Base-by-base conservation (phyloP, 2,329 filamentous ascomycete species). In the Zymoseptoria ardabiliae region DNA sequence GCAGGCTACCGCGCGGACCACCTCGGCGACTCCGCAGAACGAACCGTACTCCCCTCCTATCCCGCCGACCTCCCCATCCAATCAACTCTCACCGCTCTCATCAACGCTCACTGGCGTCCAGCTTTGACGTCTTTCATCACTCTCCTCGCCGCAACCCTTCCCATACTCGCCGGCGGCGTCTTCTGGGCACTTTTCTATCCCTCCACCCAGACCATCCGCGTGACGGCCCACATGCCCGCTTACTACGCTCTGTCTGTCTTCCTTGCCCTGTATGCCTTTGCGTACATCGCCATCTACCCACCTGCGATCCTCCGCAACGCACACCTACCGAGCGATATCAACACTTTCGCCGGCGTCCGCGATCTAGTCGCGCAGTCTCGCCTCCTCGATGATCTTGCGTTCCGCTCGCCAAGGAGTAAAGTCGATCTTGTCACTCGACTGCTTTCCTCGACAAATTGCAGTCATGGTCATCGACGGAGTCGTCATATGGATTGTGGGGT, bases 291-390 rank as follows among this genome's bases (percentile, higher is more conserved):
- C 17, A 53, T 23, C 51, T 53, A 28, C 13, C 51, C 22, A 19
- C 22, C 51, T 53, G n/a, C 92, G 55, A 83, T 82, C 50, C 60
- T 62, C 25, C 59, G 60, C 54, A 58, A 58, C 54, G 17, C 51
- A 10, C 73, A 92, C 22, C 65, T 85, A n/a, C 81, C 5, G 78
- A 91, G 55, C 70, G 67, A 55, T 56, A 83, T 5, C 75, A 83
- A 81, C 61, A 90, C 83, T 53, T 79, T 95, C 19, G 88, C 89
- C 1, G 90, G 92, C 71, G 79, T 92, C 21, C 82, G 95, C 66
- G 87, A 85, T 69, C 92, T 93, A 71, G 79, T 93, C 50, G 85
- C 89, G 60, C 86, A 87, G 65, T 86, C 86, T 50, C 86, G 87
- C 22, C 77, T 95, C 19, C 77, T 90, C 1, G 79, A 82, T 4